Evolutionary conservation across 176 grass and related monocot species (phyloP), one percentile per base, ranked within the genome.

Genomic region (Zizania latifolia): DNA sequence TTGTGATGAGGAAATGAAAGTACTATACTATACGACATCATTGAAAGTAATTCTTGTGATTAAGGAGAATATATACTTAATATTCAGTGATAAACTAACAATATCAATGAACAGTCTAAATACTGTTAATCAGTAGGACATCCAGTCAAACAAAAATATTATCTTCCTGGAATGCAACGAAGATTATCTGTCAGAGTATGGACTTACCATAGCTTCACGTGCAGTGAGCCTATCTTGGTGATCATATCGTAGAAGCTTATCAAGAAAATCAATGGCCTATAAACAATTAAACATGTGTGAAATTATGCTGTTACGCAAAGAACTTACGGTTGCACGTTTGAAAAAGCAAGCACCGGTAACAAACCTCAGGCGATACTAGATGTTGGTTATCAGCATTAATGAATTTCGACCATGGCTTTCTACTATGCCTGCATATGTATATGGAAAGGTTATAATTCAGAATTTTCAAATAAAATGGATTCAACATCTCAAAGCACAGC

Each of bases 221-320:
- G 96, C 92, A 68, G 96, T 99, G 71, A 95, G 82, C 67, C 96
- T 92, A 48, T 99, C 87, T 70, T 95, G 92, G 82, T 99, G 96
- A 88, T 99, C 96, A 66, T 92, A 99, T 17, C 84, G 84, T 58
- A 99, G 82, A 78, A 99, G 96, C 64, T 92, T 90, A 71, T 99
- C 96, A 1, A 99, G 91, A 87, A 95, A 99, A 95, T 99, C 96
- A 56, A 99, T 82, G 51, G 96, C 89, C 96, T 95, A 79, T 61
- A 90, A 67, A n/a, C n/a, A n/a, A n/a, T n/a, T n/a, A n/a, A n/a
- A 60, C 29, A 88, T 17, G 84, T 1, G 57, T 8, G 83, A 51
- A 62, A 62, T 48, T 17, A 79, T 65, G 2, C 8, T 24, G 60
- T 65, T 9, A 76, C 44, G 50, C 21, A 74, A 43, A 76, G n/a